A percentile compares a stretch with the other conserved stretches of the same genome.
Conservation (phyloP, 306 rosid genomes). For the Dryas drummondii region DNA sequence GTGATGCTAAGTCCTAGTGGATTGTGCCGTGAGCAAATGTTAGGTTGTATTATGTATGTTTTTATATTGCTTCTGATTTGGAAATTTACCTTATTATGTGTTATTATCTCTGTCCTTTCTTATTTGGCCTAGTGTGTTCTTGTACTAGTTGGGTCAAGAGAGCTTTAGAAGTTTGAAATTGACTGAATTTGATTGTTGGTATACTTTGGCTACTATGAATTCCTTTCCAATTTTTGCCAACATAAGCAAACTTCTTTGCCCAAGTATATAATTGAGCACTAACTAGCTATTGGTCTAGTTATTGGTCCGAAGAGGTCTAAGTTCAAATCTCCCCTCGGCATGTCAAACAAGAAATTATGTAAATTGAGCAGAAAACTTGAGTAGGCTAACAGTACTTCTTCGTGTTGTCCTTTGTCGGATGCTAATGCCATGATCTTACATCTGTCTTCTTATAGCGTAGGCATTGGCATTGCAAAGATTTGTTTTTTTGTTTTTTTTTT, state of each 20-base stretch:
- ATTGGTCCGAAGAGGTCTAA: no score
- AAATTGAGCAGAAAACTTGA: neutral
- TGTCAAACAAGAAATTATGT: neutral
- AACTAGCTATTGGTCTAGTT: no score
- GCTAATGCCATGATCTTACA: no score
- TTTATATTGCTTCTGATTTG: constrained; percentile 1
- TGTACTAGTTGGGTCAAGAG: neutral
- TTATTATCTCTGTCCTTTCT: neutral
- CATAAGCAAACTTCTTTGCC: neutral
- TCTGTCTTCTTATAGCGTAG: no score
- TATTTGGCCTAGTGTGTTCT: neutral
- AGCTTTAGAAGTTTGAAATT: neutral
- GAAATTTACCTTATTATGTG: neutral
- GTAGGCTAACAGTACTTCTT: no score
- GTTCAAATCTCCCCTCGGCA: no score
- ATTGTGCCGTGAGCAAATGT: constrained; percentile 8
- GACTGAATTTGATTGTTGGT: neutral
- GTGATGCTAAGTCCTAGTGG: neutral
- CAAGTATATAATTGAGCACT: no score
- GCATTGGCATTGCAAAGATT: no score
- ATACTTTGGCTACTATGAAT: neutral
- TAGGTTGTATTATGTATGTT: constrained; percentile 12
- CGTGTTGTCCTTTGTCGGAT: no score
- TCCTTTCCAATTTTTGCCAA: neutral
- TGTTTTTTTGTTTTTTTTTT: no score